Evolutionary conservation across 305 asterid genomes (phyloP).

Genomic region (Fraxinus paxiana): DNA sequence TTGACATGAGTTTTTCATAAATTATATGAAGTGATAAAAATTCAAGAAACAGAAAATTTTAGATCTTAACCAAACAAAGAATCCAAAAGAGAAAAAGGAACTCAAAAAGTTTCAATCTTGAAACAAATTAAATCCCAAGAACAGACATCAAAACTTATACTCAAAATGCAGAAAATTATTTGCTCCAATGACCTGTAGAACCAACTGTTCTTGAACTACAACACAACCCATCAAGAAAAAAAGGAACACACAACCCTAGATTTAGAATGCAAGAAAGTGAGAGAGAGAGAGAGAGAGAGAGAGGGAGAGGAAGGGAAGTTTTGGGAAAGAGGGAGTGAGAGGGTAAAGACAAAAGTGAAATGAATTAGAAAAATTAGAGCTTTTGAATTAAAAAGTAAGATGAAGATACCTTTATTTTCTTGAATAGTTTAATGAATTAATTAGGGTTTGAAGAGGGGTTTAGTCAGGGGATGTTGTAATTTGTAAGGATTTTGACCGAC

Average conservation of each 20-base stretch:
- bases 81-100: neutral
- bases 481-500: neutral
- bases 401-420: neutral
- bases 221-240: neutral
- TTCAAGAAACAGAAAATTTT: neutral
- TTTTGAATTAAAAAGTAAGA: slow-evolving; percentile 22
- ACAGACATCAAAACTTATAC: neutral
- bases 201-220: neutral
- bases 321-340: slow-evolving; percentile 4
- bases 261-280: slow-evolving; percentile 8
- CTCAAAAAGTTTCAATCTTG: slow-evolving; percentile 2
- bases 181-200: neutral
- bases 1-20: slow-evolving; percentile 14
- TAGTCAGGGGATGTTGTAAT: slow-evolving; percentile 4
- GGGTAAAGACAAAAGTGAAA: slow-evolving; percentile 22
- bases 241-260: slow-evolving; percentile 23
- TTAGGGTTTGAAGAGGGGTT: slow-evolving; percentile 1
- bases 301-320: neutral
- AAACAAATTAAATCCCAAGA: neutral
- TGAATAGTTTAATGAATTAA: neutral
- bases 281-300: neutral
- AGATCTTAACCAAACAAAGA: neutral
- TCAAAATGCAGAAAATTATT: slow-evolving; percentile 19
- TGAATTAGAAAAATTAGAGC: slow-evolving; percentile 15
- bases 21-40: neutral